Conservation (phyloP, 2,329 filamentous ascomycete species). For the Apiospora malaysiana region DNA sequence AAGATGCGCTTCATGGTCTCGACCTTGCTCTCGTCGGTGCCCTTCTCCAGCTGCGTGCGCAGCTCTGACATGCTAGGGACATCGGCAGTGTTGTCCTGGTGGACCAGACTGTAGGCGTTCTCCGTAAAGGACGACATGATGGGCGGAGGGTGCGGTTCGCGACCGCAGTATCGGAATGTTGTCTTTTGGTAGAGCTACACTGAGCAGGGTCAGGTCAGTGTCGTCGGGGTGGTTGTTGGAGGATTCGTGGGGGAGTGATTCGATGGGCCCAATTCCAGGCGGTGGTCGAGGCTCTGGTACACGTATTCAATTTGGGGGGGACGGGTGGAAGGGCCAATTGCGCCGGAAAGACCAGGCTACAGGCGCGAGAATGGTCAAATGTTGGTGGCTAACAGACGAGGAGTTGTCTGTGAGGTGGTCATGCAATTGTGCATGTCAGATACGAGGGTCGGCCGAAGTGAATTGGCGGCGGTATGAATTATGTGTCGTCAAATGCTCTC, state of each 20-base stretch:
- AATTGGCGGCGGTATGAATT: constrained; percentile 17
- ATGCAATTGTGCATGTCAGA: constrained; percentile 18
- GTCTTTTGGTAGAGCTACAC: constrained; percentile 10
- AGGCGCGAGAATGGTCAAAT: background rate
- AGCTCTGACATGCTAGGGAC: constrained; percentile 89
- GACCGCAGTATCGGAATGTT: constrained; percentile 6
- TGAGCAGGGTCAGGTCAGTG: constrained; percentile 4
- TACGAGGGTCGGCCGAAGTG: constrained; percentile 5
- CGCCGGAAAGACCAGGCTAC: constrained; percentile 10
- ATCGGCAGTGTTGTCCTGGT: constrained; percentile 96
- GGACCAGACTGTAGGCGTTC: constrained; percentile 93
- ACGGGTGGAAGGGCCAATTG: constrained; percentile 13
- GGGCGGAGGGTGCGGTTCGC: constrained; percentile 18
- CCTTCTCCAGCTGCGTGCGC: constrained; percentile 92
- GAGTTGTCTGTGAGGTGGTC: background rate
- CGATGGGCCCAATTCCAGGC: constrained; percentile 14
- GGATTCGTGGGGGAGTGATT: constrained; percentile 16
- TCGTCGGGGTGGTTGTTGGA: constrained; percentile 7
- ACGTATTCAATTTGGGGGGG: constrained; percentile 16
- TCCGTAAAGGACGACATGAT: constrained; percentile 93
- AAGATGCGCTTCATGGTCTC: constrained; percentile 97
- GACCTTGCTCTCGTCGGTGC: constrained; percentile 88
- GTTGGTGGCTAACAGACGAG: constrained; percentile 1
- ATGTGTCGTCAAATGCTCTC: constrained; percentile 17
- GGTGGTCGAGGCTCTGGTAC: constrained; percentile 13